phyloP scores from a whole-genome alignment of 78 protist genomes.

The Dictyostelium brefeldianum region DNA sequence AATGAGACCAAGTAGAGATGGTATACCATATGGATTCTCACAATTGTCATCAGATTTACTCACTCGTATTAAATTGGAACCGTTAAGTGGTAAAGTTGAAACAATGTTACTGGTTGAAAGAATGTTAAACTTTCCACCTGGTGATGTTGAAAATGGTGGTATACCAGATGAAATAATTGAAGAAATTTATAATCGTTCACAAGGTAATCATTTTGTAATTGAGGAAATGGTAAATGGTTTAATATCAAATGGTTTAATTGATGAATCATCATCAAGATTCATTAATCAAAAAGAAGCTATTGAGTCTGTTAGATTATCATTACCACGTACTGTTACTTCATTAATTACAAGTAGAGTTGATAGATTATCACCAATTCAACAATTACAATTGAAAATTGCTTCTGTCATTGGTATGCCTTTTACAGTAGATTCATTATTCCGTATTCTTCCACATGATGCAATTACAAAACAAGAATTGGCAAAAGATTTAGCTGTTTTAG shows the following conservation, averaged over 20 bases:
- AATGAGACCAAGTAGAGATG: slow-evolving; percentile 70
- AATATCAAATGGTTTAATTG: slow-evolving; percentile 5
- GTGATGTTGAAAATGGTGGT: background rate
- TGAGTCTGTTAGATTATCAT: slow-evolving; percentile 28
- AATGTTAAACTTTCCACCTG: background rate
- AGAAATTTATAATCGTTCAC: slow-evolving; percentile 69
- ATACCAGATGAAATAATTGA: slow-evolving; percentile 67
- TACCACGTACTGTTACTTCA: slow-evolving; percentile 76
- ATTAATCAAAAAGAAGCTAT: slow-evolving; percentile 38
- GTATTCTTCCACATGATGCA: slow-evolving; percentile 23
- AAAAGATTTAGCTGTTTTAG: slow-evolving; percentile 18
- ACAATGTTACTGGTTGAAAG: background rate
- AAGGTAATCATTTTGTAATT: slow-evolving; percentile 76
- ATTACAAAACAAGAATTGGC: slow-evolving; percentile 39
- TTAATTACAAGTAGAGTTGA: slow-evolving; percentile 80
- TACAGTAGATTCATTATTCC: slow-evolving; percentile 18
- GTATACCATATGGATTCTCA: slow-evolving; percentile 30
- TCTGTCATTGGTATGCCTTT: slow-evolving; percentile 82
- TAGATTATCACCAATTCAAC: slow-evolving; percentile 71
- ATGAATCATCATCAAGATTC: slow-evolving; percentile 4
- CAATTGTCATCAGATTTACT: background rate
- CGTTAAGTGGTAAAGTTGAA: slow-evolving; percentile 37
- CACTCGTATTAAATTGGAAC: slow-evolving; percentile 50
- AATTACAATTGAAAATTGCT: slow-evolving; percentile 70
- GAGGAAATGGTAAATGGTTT: slow-evolving; percentile 73